A percentile compares a stretch with the other conserved stretches of the same genome.
These are phyloP conservation scores for Blepharisma stoltei DNA, from an alignment of 73 alveolate species.

Conservation along the genomic window DNA sequence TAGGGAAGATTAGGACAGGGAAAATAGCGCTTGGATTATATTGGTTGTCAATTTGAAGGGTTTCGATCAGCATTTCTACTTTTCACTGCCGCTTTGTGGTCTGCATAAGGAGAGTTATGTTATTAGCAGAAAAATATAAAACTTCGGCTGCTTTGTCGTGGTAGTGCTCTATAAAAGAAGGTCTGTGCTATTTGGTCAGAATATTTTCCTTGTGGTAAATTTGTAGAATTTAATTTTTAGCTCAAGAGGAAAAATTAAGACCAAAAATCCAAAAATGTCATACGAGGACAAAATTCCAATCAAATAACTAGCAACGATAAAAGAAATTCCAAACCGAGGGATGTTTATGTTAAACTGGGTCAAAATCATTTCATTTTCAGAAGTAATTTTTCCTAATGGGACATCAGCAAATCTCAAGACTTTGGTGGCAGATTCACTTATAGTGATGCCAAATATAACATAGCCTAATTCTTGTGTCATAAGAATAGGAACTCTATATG, in stretches of 20 bases:
- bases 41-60: slow-evolving; percentile 55
- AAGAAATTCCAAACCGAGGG: slow-evolving; percentile 14
- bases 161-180: background rate
- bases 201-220: no score
- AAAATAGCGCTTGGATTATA: slow-evolving; percentile 34
- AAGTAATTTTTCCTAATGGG: background rate
- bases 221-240: no score
- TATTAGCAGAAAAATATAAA: slow-evolving; percentile 18
- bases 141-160: background rate
- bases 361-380: background rate
- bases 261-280: no score
- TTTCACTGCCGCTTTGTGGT: slow-evolving; percentile 32
- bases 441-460: background rate
- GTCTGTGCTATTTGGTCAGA: no score
- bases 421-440: slow-evolving; percentile 12
- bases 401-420: background rate
- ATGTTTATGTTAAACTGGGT: background rate
- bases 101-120: background rate
- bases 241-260: no score
- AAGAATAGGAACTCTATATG: background rate
- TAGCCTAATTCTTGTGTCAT: background rate
- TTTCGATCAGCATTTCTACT: slow-evolving; percentile 32
- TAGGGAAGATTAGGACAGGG: slow-evolving; percentile 60
- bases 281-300: no score
- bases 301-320: no score